Percentiles rank a stretch among this genome's conserved stretches.
Evolutionary conservation across 176 grass and related monocot genomes (phyloP).

Genomic region (Carex kokanica): DNA sequence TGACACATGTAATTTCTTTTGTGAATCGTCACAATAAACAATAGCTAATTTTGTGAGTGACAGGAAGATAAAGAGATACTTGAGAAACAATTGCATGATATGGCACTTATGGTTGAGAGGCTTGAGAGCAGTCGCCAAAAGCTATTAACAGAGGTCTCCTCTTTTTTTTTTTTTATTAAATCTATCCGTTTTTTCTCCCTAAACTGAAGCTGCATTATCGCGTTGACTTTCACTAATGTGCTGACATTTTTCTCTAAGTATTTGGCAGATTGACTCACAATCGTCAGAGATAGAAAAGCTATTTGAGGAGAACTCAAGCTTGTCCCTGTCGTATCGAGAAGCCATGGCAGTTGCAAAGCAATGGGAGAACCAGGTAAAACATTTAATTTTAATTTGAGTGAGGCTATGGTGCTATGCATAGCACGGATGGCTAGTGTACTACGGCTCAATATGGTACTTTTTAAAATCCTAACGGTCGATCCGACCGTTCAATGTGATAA

Average conservation of each 20-base stretch:
- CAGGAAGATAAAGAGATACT: constrained; percentile 89
- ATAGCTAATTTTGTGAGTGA: neutral
- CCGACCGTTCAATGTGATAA: no score
- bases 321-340: constrained; percentile 67
- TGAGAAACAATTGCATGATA: constrained; percentile 86
- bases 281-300: constrained; percentile 92
- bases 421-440: no score
- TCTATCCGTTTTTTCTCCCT: neutral
- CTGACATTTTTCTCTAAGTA: constrained; percentile 25
- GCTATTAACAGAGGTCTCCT: constrained; percentile 75
- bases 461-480: no score
- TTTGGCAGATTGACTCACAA: constrained; percentile 89
- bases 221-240: neutral
- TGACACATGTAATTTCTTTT: constrained; percentile 4
- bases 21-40: neutral
- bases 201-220: neutral
- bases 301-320: constrained; percentile 85
- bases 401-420: no score
- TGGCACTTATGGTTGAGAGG: constrained; percentile 93
- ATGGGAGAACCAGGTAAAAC: constrained; percentile 83
- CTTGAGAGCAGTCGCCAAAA: constrained; percentile 94
- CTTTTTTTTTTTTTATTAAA: constrained; percentile 31
- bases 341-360: constrained; percentile 55
- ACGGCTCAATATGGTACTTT: no score
- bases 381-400: neutral